Evolutionary conservation across 192 early-diverging fungal genomes (phyloP).

Genomic region (Backusella australiensis): DNA sequence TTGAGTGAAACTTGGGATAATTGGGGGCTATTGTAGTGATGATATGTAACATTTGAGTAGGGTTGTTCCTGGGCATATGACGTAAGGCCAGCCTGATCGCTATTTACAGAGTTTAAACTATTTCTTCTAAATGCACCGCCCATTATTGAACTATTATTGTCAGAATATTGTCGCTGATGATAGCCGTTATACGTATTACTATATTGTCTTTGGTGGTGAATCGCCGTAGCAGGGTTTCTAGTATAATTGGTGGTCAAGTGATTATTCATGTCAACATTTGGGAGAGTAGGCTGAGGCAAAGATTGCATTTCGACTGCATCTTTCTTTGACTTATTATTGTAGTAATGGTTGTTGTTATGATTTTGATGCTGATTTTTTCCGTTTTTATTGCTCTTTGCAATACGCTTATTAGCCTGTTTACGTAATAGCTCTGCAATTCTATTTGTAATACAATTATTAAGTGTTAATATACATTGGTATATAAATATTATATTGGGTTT

Average conservation of each 20-base stretch:
- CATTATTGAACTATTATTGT: not conserved
- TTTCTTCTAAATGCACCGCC: constrained; percentile 4
- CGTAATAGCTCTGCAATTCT: constrained; percentile 16
- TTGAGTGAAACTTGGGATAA: not conserved
- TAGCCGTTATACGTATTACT: not conserved
- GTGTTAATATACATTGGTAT: not conserved
- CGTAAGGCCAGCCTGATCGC: constrained; percentile 14
- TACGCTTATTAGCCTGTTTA: constrained; percentile 14
- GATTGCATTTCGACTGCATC: constrained; percentile 9
- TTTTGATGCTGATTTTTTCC: constrained; percentile 2
- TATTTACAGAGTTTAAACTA: constrained; percentile 15
- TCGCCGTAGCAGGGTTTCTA: not conserved
- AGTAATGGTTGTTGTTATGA: not conserved
- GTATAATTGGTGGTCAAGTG: not conserved
- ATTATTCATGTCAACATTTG: constrained; percentile 9
- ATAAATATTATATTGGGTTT: not conserved
- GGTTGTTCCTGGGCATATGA: constrained; percentile 12
- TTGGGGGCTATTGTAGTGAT: not conserved
- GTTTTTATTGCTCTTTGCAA: constrained; percentile 4
- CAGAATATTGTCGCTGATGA: not conserved
- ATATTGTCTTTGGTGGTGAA: not conserved
- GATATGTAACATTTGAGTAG: not conserved
- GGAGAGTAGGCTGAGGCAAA: constrained; percentile 18
- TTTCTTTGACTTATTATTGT: not conserved
- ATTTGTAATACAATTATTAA: not conserved